Base-by-base conservation (phyloP, 495 filamentous ascomycete genomes). In the Penicillium canariense region DNA sequence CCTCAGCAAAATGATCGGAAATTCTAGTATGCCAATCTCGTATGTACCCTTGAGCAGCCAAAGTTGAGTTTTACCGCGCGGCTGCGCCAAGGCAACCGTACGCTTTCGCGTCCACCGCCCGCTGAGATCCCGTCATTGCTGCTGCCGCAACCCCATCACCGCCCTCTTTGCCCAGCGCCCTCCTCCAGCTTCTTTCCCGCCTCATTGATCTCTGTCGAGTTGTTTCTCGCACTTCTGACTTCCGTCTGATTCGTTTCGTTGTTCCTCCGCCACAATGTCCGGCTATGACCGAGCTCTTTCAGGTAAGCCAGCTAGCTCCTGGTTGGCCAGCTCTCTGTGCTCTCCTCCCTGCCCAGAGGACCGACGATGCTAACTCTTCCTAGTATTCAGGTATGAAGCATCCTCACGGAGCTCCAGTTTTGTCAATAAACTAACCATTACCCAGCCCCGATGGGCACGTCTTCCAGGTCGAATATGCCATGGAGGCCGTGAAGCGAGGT, bases 391-490 rank as follows among this genome's bases (percentile, higher is more conserved):
- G 63, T 61, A 67, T 50, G 65, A 23, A 12, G 17, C 36, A 14
- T 44, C 25, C 8, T 15, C 27, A 4, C 20, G 0, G 15, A 25
- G 36, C 48, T 69, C 15, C 36, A 67, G 61, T 54, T 66, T 31
- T 30, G 5, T 25, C 10, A 53, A 17, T 52, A 57, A n/a, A 54
- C 60, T 69, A 63, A 75, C 61, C 43, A 46, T 53, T 20, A 56
- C 45, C 67, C 64, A 97, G 93, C 79, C 94, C 94, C 60, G 94
- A 98, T 77, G 94, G 94, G 73, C 94, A 98, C 78, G 93, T 98
- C 62, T 97, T 98, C 81, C 94, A 98, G 73, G 94, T 98, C 64
- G 94, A 98, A 80, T 98, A 98, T 81, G 94, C 94, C 52, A 88
- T 96, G 56, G 94, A 98, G 80, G 94, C 94, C 50, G 94, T 98